Conservation (phyloP, 1,284 basidiomycete species). For the Rhodofomes roseus region DNA sequence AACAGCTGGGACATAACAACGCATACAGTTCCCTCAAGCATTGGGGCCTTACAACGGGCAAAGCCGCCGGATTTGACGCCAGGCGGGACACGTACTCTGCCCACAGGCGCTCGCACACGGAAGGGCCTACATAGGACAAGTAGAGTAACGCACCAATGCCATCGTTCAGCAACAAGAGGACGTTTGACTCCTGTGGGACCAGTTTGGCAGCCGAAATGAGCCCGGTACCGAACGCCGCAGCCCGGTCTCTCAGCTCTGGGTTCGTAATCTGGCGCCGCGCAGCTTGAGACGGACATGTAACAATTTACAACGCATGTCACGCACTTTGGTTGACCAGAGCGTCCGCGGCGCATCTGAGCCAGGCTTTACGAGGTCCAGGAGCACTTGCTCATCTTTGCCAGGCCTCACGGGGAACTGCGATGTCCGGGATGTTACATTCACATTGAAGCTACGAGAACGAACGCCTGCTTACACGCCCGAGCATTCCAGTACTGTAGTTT, state of each 20-base stretch:
- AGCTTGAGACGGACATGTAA: not conserved
- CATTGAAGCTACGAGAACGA: not conserved
- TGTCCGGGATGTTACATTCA: not conserved
- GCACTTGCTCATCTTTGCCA: constrained; percentile 62
- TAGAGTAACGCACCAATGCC: constrained; percentile 49
- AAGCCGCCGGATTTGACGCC: too few relatives aligned
- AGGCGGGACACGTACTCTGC: not conserved
- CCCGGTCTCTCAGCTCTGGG: constrained; percentile 57
- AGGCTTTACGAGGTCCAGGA: constrained; percentile 61
- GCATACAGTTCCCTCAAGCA: too few relatives aligned
- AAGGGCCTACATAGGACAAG: too few relatives aligned
- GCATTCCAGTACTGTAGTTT: constrained; percentile 77
- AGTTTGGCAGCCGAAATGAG: constrained; percentile 58
- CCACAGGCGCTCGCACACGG: not conserved
- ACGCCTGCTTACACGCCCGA: constrained; percentile 58
- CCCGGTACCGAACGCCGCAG: constrained; percentile 65
- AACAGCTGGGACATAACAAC: too few relatives aligned
- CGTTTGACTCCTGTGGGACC: constrained; percentile 59
- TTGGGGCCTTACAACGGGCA: too few relatives aligned
- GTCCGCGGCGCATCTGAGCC: constrained; percentile 66
- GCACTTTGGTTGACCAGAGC: constrained; percentile 73
- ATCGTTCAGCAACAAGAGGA: constrained; percentile 71
- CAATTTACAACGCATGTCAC: not conserved
- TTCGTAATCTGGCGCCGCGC: constrained; percentile 57
- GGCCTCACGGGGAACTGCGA: constrained; percentile 68